Base-by-base conservation (phyloP, 225 moss, liverwort and hornwort species). In the Sphagnum tenellum region DNA sequence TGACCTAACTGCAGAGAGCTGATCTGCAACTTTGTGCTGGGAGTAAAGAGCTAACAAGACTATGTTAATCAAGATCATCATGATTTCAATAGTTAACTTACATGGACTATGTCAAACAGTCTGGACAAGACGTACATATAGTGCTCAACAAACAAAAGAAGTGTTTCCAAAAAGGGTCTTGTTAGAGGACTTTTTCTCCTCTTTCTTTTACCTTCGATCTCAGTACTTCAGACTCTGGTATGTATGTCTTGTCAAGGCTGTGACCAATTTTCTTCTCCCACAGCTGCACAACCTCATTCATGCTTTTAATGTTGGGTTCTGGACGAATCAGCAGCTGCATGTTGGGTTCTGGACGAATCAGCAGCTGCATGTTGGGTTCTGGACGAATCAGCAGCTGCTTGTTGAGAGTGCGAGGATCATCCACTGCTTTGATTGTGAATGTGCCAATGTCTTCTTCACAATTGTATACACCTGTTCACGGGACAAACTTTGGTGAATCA, bases 231-330 rank as follows among this genome's bases (percentile, higher is more conserved):
- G 70, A 70, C 2, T 69, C 67, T 7, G 77, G 55, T 13, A 78
- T 45, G 56, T 70, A 65, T 0, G 57, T 71, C 56, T 81, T 85
- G 65, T 85, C 69, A 3, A 85, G 68, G 13, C 60, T 71, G 46
- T 78, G 72, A 14, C 75, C 73, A 46, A 80, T 73, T 66, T 81
- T 85, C 48, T 78, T 48, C 75, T 81, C 78, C 84, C 84, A 85
- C 12, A 81, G 7, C 2, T 72, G 70, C 46, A 85, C 72, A n/a
- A 73, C 9, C 55, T 78, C 75, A 44, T 70, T 72, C 55, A 77
- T 71, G 3, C 73, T 60, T 4, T 64, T 45, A 47, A 69, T 67
- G 12, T 78, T 62, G 3, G 64, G 67, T 29, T 71, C 66, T n/a
- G 73, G 80, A 58, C 77, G 67, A 46, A 81, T 54, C 46, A 66